These are phyloP conservation scores for Salvia rosmarinus DNA, from an alignment of 257 asterid species.

Conservation along the genomic window DNA sequence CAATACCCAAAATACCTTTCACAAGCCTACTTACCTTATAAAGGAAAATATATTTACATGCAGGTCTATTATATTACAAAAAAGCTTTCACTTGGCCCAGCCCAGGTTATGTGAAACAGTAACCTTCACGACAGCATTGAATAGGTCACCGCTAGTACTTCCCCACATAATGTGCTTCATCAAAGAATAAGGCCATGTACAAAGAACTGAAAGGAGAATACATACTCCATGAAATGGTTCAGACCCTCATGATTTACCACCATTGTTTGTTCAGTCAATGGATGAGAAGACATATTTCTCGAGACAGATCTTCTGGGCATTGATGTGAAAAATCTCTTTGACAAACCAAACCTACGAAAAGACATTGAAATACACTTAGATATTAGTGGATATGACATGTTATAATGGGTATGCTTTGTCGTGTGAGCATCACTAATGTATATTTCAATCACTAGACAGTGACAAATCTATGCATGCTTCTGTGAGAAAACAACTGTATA, in stretches of 20 bases:
- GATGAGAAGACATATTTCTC: constrained; percentile 39
- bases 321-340: constrained; percentile 50
- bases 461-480: neutral
- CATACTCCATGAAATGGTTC: constrained; percentile 39
- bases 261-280: constrained; percentile 37
- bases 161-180: constrained; percentile 15
- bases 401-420: neutral
- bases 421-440: no score
- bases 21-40: neutral
- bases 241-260: constrained; percentile 31
- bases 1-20: constrained; percentile 6
- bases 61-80: neutral
- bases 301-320: constrained; percentile 41
- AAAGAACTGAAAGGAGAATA: constrained; percentile 13
- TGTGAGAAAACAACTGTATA: no score
- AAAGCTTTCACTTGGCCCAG: neutral
- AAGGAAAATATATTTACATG: neutral
- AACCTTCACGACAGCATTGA: constrained; percentile 1
- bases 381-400: neutral
- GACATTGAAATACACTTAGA: constrained; percentile 13
- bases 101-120: neutral
- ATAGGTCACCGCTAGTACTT: neutral
- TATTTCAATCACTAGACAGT: no score
- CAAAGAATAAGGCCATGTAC: constrained; percentile 18
- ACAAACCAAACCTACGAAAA: constrained; percentile 47